phyloP scores from a whole-genome alignment of 352 stramenopile species.

The Blastocystis sp. region DNA sequence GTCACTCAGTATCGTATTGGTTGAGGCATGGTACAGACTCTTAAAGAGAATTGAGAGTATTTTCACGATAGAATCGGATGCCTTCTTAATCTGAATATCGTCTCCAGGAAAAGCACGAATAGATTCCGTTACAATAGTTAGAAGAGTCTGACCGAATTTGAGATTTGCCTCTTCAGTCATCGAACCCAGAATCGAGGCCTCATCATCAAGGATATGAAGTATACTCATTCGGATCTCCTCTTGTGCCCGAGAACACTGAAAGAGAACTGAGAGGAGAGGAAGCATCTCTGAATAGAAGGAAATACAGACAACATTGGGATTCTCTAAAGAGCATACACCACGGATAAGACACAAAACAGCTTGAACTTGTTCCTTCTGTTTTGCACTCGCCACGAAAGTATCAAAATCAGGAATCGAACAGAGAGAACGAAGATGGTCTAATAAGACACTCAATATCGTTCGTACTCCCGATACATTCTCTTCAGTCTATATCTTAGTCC shows the following conservation, averaged over 20 bases:
- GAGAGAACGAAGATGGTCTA: background rate
- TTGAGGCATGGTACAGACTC: background rate
- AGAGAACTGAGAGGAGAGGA: background rate
- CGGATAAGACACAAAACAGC: background rate
- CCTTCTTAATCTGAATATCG: background rate
- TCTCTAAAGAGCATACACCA: background rate
- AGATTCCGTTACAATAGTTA: background rate
- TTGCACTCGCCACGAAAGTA: background rate
- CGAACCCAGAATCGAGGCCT: background rate
- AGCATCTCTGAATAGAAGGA: background rate
- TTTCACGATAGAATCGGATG: background rate
- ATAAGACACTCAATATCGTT: background rate
- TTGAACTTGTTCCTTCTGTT: background rate
- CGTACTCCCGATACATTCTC: background rate
- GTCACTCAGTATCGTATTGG: background rate
- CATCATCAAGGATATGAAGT: constrained; percentile 1
- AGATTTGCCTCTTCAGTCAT: background rate
- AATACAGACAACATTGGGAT: background rate
- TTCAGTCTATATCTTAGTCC: background rate
- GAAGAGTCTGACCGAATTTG: background rate
- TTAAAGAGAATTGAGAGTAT: background rate
- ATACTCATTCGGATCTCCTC: background rate
- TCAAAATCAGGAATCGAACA: constrained; percentile 1
- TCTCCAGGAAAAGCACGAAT: background rate
- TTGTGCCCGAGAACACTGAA: background rate